Evolutionary conservation across 345 rosid genomes (phyloP).

Genomic region (Eucalyptus regnans): DNA sequence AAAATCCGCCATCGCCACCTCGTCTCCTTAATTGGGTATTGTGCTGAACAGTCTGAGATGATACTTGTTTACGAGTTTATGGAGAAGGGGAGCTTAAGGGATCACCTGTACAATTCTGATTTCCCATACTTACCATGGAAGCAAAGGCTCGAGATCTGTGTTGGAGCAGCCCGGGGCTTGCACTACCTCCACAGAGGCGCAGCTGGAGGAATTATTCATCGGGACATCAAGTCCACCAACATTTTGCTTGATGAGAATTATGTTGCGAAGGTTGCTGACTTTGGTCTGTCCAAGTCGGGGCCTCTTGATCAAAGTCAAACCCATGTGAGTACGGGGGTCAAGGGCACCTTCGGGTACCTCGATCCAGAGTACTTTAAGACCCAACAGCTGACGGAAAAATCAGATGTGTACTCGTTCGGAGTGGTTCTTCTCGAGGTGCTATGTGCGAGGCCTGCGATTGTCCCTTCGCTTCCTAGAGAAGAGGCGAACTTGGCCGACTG

Average conservation of each 20-base stretch:
- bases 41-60: slow-evolving; percentile 49
- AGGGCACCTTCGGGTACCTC: slow-evolving; percentile 49
- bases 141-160: slow-evolving; percentile 48
- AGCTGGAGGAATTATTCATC: slow-evolving; percentile 33
- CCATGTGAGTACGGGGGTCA: slow-evolving; percentile 23
- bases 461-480: slow-evolving; percentile 11
- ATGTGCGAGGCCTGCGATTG: slow-evolving; percentile 35
- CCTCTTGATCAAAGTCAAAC: slow-evolving; percentile 4
- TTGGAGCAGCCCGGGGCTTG: slow-evolving; percentile 42
- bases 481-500: slow-evolving; percentile 42
- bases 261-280: slow-evolving; percentile 48
- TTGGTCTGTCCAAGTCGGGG: slow-evolving; percentile 38
- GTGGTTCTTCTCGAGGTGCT: slow-evolving; percentile 44
- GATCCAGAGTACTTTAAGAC: slow-evolving; percentile 42
- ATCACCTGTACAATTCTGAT: slow-evolving; percentile 25
- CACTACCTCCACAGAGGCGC: slow-evolving; percentile 37
- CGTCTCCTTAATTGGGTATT: slow-evolving; percentile 58
- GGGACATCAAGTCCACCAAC: slow-evolving; percentile 51
- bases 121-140: slow-evolving; percentile 28
- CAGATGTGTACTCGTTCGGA: slow-evolving; percentile 46
- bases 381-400: slow-evolving; percentile 38
- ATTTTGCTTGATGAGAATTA: slow-evolving; percentile 30
- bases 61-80: slow-evolving; percentile 46
- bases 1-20: slow-evolving; percentile 58
- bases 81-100: slow-evolving; percentile 41